Evolutionary conservation across 176 grass and related monocot species (phyloP), one percentile per base, ranked within the genome.

Genomic region (Oryza australiensis): DNA sequence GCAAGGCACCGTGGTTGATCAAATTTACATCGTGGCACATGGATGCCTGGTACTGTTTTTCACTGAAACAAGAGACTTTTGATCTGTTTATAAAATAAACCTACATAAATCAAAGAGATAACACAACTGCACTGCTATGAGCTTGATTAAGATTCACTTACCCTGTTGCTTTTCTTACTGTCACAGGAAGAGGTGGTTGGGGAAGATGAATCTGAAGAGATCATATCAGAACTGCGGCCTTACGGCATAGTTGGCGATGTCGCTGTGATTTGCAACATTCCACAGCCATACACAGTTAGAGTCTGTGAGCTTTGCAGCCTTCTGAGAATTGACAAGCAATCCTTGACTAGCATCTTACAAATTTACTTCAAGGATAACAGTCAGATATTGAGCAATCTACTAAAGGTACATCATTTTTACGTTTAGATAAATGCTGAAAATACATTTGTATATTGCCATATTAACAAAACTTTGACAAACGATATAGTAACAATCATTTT

Each of bases 321-420:
- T 57, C 40, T 98, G 37, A 83, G 90, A 77, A 94, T 98, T 18
- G 95, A 98, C 64, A 98, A 89, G 77, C 92, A 98, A 72, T 94
- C 92, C 48, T 51, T 94, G 29, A 85, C 76, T n/a, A 89, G 79
- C 64, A 89, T 91, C 42, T 78, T 91, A 28, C 90, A 92, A 68
- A 77, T 98, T 72, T 92, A 94, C 86, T 75, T 91, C 86, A 98
- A 93, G 65, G 95, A 94, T 84, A 92, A 76, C 40, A 78, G 68
- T 64, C 92, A 83, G 79, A 85, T 98, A 84, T 51, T 94, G 42
- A 91, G 86, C 86, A 98, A 94, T 83, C 81, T 94, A 73, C 90
- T 98, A 10, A 75, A 94, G 90, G 92, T 91, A 76, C 43, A 34
- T 67, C 62, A 22, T 20, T 23, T 78, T 41, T 65, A 24, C 24